phyloP scores from a whole-genome alignment of 208 protist species.

The Trypanosoma congolense region DNA sequence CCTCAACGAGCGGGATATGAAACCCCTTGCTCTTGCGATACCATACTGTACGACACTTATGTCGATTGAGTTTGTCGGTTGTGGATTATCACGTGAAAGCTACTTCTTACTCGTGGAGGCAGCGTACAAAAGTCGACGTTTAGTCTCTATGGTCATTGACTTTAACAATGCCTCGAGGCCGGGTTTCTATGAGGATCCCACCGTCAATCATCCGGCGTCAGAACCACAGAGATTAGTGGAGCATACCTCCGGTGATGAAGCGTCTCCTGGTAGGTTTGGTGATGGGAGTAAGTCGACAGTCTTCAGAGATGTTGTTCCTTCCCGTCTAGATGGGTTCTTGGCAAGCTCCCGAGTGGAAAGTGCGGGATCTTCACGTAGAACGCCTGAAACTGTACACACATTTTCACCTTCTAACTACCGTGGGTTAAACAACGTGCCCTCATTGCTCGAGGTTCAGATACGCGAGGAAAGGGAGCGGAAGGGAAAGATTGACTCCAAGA shows the following conservation, averaged over 20 bases:
- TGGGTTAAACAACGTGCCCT: slow-evolving; percentile 51
- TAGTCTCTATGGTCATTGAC: slow-evolving; percentile 66
- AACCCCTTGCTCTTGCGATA: slow-evolving; percentile 71
- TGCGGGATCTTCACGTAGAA: neutral
- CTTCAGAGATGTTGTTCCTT: slow-evolving; percentile 12
- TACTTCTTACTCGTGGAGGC: slow-evolving; percentile 84
- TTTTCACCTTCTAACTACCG: slow-evolving; percentile 72
- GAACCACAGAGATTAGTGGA: neutral
- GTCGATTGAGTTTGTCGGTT: slow-evolving; percentile 71
- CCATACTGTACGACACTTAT: slow-evolving; percentile 78
- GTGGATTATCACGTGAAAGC: slow-evolving; percentile 67
- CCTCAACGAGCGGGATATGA: slow-evolving; percentile 85
- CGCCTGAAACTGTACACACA: neutral
- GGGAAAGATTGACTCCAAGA: slow-evolving; percentile 78
- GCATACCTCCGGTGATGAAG: neutral
- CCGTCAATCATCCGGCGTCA: slow-evolving; percentile 6
- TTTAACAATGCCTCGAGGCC: slow-evolving; percentile 56
- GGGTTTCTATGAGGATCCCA: slow-evolving; percentile 50
- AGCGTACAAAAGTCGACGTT: slow-evolving; percentile 60
- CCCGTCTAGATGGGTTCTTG: neutral
- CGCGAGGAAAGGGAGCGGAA: slow-evolving; percentile 77
- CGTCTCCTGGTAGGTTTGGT: neutral
- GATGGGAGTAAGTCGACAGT: neutral
- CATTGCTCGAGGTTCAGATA: slow-evolving; percentile 59
- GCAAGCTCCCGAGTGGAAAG: neutral